These are phyloP conservation scores for Violaceomyces palustris DNA, from an alignment of 1,284 basidiomycete species.

Conservation along the genomic window DNA sequence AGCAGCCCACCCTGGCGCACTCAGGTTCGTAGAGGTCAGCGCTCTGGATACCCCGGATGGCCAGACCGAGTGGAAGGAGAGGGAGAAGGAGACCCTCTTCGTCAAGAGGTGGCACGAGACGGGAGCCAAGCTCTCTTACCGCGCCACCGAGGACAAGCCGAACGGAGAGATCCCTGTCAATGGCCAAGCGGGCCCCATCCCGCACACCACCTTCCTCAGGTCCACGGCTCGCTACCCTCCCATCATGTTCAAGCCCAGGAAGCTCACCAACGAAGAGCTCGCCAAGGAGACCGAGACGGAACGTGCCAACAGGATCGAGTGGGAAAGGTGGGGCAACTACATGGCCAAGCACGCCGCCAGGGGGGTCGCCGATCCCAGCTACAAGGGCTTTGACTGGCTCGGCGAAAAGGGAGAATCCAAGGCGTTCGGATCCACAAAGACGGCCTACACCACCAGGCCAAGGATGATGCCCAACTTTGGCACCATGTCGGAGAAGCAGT, in stretches of 20 bases:
- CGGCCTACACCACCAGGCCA: slow-evolving; percentile 25
- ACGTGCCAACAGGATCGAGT: slow-evolving; percentile 12
- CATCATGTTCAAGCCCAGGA: slow-evolving; percentile 16
- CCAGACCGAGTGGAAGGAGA: slow-evolving; percentile 40
- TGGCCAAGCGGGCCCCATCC: slow-evolving; percentile 30
- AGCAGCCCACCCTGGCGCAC: slow-evolving; percentile 22
- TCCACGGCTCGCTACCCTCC: slow-evolving; percentile 24
- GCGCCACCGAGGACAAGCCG: slow-evolving; percentile 10
- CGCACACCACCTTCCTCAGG: slow-evolving; percentile 16
- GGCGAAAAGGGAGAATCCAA: slow-evolving; percentile 17
- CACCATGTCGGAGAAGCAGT: slow-evolving; percentile 28
- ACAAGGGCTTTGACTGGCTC: slow-evolving; percentile 22
- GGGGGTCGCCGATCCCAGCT: slow-evolving; percentile 19
- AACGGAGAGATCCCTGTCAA: slow-evolving; percentile 1
- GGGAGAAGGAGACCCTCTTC: slow-evolving; percentile 40
- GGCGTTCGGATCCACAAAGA: slow-evolving; percentile 18
- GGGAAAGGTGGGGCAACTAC: slow-evolving; percentile 16
- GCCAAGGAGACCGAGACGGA: slow-evolving; percentile 9
- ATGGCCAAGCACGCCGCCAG: slow-evolving; percentile 23
- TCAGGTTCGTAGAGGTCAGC: slow-evolving; percentile 38
- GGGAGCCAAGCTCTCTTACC: slow-evolving; percentile 23
- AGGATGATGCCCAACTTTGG: slow-evolving; percentile 45
- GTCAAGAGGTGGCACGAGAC: slow-evolving; percentile 39
- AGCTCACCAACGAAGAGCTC: slow-evolving; percentile 12
- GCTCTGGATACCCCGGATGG: slow-evolving; percentile 36